A percentile compares a stretch with the other conserved stretches of the same genome.
These are phyloP conservation scores for Arabidopsis thaliana DNA, from an alignment of 345 rosid genomes.

Conservation along the genomic window TAIR10.1 NC_003076.8:14527001-14527500, in stretches of 20 bases:
- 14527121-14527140: conserved; percentile 56
- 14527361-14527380: neutral
- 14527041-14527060: no score
- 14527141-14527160: conserved; percentile 43
- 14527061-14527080: no score
- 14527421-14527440: conserved; percentile 92
- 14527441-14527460: conserved; percentile 74
- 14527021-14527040: no score
- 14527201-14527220: no score
- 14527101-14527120: conserved; percentile 56
- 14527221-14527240: no score
- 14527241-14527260: neutral
- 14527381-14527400: conserved; percentile 7
- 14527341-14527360: no score
- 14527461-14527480: conserved; percentile 78
- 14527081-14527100: conserved; percentile 23
- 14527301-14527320: conserved; percentile 53
- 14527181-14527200: conserved; percentile 57
- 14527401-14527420: conserved; percentile 59
- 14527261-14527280: conserved; percentile 23
- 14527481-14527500: conserved; percentile 84
- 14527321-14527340: conserved; percentile 62
- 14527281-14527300: conserved; percentile 54
- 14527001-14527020: no score
- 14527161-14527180: conserved; percentile 54